Evolutionary conservation across 192 early-diverging fungal genomes (phyloP).

Genomic region (Geranomyces michiganensis): DNA sequence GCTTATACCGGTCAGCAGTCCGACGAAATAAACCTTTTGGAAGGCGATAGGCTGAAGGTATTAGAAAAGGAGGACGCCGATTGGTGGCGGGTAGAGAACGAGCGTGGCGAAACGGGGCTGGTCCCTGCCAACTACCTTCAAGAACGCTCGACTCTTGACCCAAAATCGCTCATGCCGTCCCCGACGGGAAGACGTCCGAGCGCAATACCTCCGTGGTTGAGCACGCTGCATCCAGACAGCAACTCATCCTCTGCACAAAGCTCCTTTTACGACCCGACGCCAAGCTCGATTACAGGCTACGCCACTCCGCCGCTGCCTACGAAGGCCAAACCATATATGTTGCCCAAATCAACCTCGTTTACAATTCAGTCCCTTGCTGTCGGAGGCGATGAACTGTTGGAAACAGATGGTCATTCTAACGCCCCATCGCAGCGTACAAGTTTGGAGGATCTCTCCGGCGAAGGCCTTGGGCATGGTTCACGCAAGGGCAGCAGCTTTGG

Average conservation of each 20-base stretch:
- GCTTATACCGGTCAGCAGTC: slow-evolving; percentile 41
- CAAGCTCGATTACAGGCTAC: background rate
- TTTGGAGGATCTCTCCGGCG: slow-evolving; percentile 9
- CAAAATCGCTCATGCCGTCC: background rate
- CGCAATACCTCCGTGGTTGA: slow-evolving; percentile 9
- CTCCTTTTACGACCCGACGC: slow-evolving; percentile 15
- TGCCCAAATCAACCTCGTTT: slow-evolving; percentile 21
- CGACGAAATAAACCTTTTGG: slow-evolving; percentile 47
- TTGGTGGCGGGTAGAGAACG: slow-evolving; percentile 54
- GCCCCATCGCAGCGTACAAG: background rate
- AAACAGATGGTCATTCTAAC: background rate
- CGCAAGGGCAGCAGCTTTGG: slow-evolving; percentile 22
- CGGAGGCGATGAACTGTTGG: background rate
- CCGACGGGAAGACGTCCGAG: background rate
- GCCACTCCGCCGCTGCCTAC: slow-evolving; percentile 20
- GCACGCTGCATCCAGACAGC: slow-evolving; percentile 2
- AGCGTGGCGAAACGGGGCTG: slow-evolving; percentile 41
- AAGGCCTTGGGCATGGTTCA: background rate
- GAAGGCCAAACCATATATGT: slow-evolving; percentile 4
- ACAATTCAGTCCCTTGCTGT: slow-evolving; percentile 7
- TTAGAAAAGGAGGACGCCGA: slow-evolving; percentile 45
- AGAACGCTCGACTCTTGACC: background rate
- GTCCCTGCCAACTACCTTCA: slow-evolving; percentile 52
- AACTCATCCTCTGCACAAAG: background rate
- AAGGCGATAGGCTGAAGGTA: slow-evolving; percentile 45